Evolutionary conservation across 768 basidiomycete genomes (phyloP), one percentile per base, ranked within the genome.

Genomic region (Panellus pusillus): DNA sequence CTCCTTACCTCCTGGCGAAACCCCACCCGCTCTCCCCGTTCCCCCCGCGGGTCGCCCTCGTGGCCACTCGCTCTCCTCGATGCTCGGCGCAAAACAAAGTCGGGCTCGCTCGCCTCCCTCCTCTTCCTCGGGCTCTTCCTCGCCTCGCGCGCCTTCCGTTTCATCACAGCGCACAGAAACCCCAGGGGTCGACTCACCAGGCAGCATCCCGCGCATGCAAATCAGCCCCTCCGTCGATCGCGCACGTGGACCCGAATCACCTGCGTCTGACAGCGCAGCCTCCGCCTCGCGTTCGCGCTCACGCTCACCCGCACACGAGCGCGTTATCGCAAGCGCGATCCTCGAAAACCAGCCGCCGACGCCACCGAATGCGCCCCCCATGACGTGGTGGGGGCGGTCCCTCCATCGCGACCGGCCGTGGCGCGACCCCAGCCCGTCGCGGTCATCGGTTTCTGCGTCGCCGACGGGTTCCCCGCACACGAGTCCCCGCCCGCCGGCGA

Each of bases 331-430:
- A 9, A 61, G 59, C 42, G 5, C 52, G n/a, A 42, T 61, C 19
- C 59, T 61, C 55, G 59, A 60, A 44, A 44, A 40, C 20, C 49
- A 24, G 13, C 59, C 54, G 27, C 36, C 47, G 7, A 61, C 59
- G 24, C 59, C 59, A 11, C 55, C 59, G 12, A 55, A 61, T 43
- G 55, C 55, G 4, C 48, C 59, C 13, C 55, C 55, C n/a, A 53
- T 52, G 29, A 61, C 52, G 28, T 61, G 59, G 59, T 61, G 59
- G 59, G 59, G 59, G 3, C 59, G 52, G 4, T 50, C 20, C 12
- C 11, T 61, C 4, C 55, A 38, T 1, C 38, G 28, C 14, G 59
- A 61, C 2, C 51, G 59, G 5, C 59, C 59, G n/a, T 61, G 59
- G 59, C 51, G 45, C 36, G 59, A 61, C 9, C 54, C 58, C 0